A percentile compares a stretch with the other conserved stretches of the same genome.
Evolutionary conservation across 768 basidiomycete species (phyloP).

Genomic region (Amanita rubescens): DNA sequence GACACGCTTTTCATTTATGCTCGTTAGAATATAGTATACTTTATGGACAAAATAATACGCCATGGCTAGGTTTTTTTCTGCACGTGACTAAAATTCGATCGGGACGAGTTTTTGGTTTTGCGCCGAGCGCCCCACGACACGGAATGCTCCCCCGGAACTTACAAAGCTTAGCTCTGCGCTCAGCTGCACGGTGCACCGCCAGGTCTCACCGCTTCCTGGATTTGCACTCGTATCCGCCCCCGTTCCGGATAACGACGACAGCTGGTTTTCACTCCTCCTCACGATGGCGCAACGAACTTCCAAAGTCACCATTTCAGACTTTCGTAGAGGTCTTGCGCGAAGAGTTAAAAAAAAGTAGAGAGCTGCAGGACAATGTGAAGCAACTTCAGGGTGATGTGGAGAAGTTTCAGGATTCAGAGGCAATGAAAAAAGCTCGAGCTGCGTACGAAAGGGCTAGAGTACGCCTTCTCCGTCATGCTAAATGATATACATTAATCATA

Average conservation of each 20-base stretch:
- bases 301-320: conserved; percentile 91
- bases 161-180: conserved; percentile 29
- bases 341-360: conserved; percentile 89
- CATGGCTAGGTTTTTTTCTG: background rate
- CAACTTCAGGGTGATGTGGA: conserved; percentile 97
- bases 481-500: conserved; percentile 5
- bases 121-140: background rate
- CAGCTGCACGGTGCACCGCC: conserved; percentile 23
- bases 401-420: conserved; percentile 94
- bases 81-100: conserved; percentile 4
- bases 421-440: conserved; percentile 86
- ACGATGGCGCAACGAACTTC: conserved; percentile 51
- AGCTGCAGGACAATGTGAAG: conserved; percentile 94
- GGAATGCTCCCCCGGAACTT: conserved; percentile 39
- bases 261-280: conserved; percentile 64
- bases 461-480: conserved; percentile 23
- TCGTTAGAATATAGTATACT: background rate
- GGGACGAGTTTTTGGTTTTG: background rate
- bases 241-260: conserved; percentile 33
- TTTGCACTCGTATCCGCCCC: conserved; percentile 19
- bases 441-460: conserved; percentile 94
- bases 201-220: conserved; percentile 16
- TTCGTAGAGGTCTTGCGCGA: conserved; percentile 93
- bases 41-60: background rate
- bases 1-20: background rate